A percentile compares a stretch with the other conserved stretches of the same genome.
Conservation (phyloP, 257 asterid genomes). For the Solanum neorickii region DNA sequence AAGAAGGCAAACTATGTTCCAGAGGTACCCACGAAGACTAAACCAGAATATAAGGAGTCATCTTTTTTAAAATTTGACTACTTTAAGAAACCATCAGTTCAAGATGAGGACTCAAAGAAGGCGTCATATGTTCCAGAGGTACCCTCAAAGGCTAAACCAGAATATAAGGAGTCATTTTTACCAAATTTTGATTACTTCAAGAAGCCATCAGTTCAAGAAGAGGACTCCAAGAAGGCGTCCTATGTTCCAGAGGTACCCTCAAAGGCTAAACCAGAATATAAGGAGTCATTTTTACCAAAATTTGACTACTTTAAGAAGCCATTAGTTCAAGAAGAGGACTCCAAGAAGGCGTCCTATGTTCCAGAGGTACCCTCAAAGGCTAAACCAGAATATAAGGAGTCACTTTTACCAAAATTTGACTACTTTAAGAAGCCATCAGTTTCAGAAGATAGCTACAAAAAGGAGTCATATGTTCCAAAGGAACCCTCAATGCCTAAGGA, state of each 20-base stretch:
- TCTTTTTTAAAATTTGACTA: not conserved
- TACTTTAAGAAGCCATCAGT: not conserved
- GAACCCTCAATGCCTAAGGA: not conserved
- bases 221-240: too few relatives aligned
- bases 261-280: not conserved
- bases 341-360: not conserved
- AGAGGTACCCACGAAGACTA: not conserved
- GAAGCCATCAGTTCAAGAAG: too few relatives aligned
- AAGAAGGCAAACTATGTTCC: not conserved
- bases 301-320: too few relatives aligned
- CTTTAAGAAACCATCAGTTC: too few relatives aligned
- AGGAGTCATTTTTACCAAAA: not conserved
- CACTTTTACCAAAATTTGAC: not conserved
- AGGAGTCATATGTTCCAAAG: not conserved
- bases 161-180: too few relatives aligned
- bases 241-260: not conserved
- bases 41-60: rapidly evolving
- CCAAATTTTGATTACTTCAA: too few relatives aligned
- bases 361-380: not conserved
- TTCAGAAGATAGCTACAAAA: not conserved
- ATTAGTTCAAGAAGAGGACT: not conserved
- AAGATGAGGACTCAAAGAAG: too few relatives aligned
- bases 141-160: too few relatives aligned
- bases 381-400: not conserved
- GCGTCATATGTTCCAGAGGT: too few relatives aligned